Base-by-base conservation (phyloP, 1,139 yeast genomes). In the Protomyces inundatus region DNA sequence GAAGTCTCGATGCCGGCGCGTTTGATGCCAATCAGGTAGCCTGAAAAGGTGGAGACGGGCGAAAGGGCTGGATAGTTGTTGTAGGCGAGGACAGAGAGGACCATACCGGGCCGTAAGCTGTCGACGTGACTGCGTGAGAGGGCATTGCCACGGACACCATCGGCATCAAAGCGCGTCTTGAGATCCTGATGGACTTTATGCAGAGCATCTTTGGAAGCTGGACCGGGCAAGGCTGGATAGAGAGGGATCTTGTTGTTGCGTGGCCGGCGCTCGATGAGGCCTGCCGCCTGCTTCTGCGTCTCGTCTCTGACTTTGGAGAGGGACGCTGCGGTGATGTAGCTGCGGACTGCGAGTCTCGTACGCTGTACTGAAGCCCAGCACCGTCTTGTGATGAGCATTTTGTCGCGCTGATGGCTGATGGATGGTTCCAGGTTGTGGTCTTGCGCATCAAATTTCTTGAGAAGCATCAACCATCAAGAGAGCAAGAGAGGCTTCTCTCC, bases 1-100 rank as follows among this genome's bases (percentile, higher is more conserved):
- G 67, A 69, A 12, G 71, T 68, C 42, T 67, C 68, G n/a, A 69
- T 51, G 3, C 70, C 72, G n/a, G 67, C 55, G n/a, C 72, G 66
- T 23, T 61, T 61, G 46, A 70, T 68, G 6, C 64, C 69, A 61
- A 70, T 68, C 40, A 70, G 56, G 46, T 68, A 68, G 9, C 72
- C 72, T 7, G 68, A 57, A 48, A 70, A 67, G 6, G 65, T 56
- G 5, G 64, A 59, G 16, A 65, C 34, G 34, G 59, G 57, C 33
- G 61, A 55, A 10, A 34, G 56, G 14, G 56, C 55, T 33, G 67
- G 67, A 12, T 48, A 57, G 34, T 58, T 42, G 50, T 56, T 62
- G 61, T 66, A 66, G 32, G 66, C 55, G 35, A 54, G 54, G 51
- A 66, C 64, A 23, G 62, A 52, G 6, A 66, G 42, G 45, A 65